Conservation (phyloP, 257 asterid species). For the Echites panduratus region DNA sequence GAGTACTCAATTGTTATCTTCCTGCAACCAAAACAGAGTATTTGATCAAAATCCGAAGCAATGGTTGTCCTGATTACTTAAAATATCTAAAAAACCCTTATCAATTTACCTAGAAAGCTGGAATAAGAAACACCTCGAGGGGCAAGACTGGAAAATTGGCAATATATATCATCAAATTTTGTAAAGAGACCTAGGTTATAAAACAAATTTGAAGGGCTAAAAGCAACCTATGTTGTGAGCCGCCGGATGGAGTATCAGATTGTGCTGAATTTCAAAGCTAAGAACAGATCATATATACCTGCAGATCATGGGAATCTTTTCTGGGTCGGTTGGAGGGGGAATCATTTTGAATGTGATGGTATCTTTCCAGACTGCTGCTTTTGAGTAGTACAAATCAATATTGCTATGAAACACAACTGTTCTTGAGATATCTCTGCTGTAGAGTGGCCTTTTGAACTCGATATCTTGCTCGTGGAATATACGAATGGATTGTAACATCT, state of each 20-base stretch:
- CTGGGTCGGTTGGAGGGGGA: slow-evolving; percentile 2
- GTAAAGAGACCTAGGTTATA: too few relatives aligned
- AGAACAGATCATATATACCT: slow-evolving; percentile 1
- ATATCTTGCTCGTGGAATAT: slow-evolving; percentile 23
- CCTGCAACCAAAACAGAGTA: slow-evolving; percentile 6
- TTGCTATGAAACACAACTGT: slow-evolving; percentile 6
- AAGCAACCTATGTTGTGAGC: too few relatives aligned
- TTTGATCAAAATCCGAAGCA: background rate
- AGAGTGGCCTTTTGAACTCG: slow-evolving; percentile 8
- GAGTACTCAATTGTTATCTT: slow-evolving; percentile 11
- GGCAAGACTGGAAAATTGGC: too few relatives aligned
- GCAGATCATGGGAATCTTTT: slow-evolving; percentile 14
- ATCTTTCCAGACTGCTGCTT: slow-evolving; percentile 21
- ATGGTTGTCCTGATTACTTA: too few relatives aligned
- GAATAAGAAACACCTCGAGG: too few relatives aligned
- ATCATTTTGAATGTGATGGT: slow-evolving; percentile 11
- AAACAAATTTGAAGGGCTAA: too few relatives aligned
- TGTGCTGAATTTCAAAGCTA: background rate
- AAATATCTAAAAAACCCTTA: too few relatives aligned
- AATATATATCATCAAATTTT: too few relatives aligned
- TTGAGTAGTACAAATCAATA: slow-evolving; percentile 11
- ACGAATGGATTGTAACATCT: slow-evolving; percentile 23
- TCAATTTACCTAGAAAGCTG: too few relatives aligned
- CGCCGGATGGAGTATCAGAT: too few relatives aligned
- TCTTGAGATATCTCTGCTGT: slow-evolving; percentile 4